Evolutionary conservation across 306 rosid species (phyloP).

Genomic region (Quercus dentata): DNA sequence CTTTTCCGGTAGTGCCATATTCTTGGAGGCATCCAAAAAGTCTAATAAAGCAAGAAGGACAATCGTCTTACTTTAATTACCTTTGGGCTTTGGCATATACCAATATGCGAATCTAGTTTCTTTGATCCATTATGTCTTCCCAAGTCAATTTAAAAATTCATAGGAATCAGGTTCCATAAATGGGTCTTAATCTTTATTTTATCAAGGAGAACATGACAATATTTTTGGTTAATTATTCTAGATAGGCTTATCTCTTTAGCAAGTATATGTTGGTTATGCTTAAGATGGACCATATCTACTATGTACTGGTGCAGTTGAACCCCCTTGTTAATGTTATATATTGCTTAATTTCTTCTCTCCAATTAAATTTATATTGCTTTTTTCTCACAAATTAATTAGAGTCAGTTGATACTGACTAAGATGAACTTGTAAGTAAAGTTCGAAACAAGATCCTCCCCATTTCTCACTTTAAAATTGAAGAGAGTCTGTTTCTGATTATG

Average conservation of each 20-base stretch:
- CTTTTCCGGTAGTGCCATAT: conserved; percentile 8
- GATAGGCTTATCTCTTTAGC: no score
- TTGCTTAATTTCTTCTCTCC: no score
- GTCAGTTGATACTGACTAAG: no score
- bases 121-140: not conserved
- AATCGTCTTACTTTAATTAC: not conserved
- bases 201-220: not conserved
- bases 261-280: no score
- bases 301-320: no score
- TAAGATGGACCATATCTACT: no score
- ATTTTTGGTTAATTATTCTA: not conserved
- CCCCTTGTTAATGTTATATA: no score
- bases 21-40: conserved; percentile 16
- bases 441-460: no score
- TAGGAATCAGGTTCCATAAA: not conserved
- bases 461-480: no score
- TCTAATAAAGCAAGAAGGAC: not conserved
- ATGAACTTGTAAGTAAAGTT: no score
- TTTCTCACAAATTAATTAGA: not conserved
- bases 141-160: not conserved
- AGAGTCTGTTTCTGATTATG: no score
- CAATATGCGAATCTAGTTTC: not conserved
- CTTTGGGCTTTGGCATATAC: not conserved
- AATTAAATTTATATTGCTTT: no score
- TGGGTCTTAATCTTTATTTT: not conserved